Conservation (phyloP, 805 yeast species). For the Saturnispora kantuleensis region DNA sequence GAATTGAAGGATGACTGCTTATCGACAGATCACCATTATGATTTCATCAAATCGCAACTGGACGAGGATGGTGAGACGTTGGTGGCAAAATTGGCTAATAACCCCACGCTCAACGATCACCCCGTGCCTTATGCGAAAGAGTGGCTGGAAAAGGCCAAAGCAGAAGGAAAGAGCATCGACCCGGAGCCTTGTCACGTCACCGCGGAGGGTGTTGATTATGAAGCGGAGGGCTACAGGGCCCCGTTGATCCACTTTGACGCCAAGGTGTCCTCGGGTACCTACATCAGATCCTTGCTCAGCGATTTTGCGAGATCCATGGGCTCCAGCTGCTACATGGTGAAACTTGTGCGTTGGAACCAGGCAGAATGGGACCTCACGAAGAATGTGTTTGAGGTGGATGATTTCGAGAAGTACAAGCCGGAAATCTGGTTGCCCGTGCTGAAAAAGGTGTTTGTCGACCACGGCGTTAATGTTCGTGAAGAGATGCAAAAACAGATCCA, state of each 20-base stretch:
- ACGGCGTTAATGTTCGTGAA: constrained; percentile 29
- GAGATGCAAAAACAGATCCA: constrained; percentile 28
- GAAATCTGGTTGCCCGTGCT: constrained; percentile 64
- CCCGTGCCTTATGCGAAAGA: constrained; percentile 50
- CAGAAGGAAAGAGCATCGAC: constrained; percentile 14
- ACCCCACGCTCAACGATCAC: constrained; percentile 55
- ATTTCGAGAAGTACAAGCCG: constrained; percentile 52
- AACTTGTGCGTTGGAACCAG: constrained; percentile 62
- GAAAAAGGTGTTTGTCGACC: constrained; percentile 39
- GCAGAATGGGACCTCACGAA: constrained; percentile 74
- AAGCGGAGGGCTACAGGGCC: constrained; percentile 38
- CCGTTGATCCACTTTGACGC: constrained; percentile 68
- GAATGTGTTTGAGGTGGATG: constrained; percentile 57
- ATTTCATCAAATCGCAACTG: constrained; percentile 32
- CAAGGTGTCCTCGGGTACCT: constrained; percentile 89
- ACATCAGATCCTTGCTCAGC: constrained; percentile 80
- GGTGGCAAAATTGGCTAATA: constrained; percentile 29
- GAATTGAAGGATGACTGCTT: constrained; percentile 46
- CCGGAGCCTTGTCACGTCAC: constrained; percentile 32
- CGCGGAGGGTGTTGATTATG: constrained; percentile 25
- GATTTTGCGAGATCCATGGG: constrained; percentile 79
- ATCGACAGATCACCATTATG: constrained; percentile 45
- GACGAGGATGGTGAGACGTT: constrained; percentile 40
- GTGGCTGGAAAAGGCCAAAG: constrained; percentile 35
- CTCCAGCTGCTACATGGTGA: constrained; percentile 82